A percentile compares a stretch with the other conserved stretches of the same genome.
Conservation (phyloP, 2,329 filamentous ascomycete genomes). For the Neobulgaria alba region DNA sequence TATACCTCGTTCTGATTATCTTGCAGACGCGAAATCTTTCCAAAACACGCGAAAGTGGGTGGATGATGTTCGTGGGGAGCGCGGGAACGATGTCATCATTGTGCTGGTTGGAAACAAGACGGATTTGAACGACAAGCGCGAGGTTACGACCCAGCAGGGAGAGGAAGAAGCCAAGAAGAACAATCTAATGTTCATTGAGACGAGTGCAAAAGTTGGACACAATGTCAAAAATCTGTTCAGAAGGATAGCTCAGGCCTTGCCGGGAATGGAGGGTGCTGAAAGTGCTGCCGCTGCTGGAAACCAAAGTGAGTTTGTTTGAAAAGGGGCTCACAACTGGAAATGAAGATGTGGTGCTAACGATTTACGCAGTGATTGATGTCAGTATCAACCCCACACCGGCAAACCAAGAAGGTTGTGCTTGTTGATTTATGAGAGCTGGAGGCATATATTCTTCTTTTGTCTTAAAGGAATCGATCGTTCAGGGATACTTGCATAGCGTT, state of each 20-base stretch:
- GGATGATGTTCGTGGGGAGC: conserved; percentile 91
- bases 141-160: conserved; percentile 92
- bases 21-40: conserved; percentile 80
- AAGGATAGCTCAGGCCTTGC: conserved; percentile 94
- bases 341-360: conserved; percentile 20
- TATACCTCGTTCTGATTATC: conserved; percentile 16
- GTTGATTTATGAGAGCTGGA: conserved; percentile 33
- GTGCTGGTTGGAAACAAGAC: conserved; percentile 99
- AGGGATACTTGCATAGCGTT: conserved; percentile 29
- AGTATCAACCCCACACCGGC: conserved; percentile 68
- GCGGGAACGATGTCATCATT: conserved; percentile 97
- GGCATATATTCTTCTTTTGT: conserved; percentile 15
- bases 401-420: conserved; percentile 66
- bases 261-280: conserved; percentile 91
- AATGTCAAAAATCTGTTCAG: conserved; percentile 98
- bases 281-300: conserved; percentile 61
- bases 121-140: conserved; percentile 94
- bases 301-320: conserved; percentile 59
- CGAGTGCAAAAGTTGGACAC: conserved; percentile 92
- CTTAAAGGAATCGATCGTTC: conserved; percentile 22
- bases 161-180: conserved; percentile 98
- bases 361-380: conserved; percentile 75
- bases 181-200: conserved; percentile 98
- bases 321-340: neutral
- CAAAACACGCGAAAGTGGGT: conserved; percentile 99